Evolutionary conservation across 805 yeast species (phyloP), one percentile per base, ranked within the genome.

Genomic region (Yamadazyma scolyti): DNA sequence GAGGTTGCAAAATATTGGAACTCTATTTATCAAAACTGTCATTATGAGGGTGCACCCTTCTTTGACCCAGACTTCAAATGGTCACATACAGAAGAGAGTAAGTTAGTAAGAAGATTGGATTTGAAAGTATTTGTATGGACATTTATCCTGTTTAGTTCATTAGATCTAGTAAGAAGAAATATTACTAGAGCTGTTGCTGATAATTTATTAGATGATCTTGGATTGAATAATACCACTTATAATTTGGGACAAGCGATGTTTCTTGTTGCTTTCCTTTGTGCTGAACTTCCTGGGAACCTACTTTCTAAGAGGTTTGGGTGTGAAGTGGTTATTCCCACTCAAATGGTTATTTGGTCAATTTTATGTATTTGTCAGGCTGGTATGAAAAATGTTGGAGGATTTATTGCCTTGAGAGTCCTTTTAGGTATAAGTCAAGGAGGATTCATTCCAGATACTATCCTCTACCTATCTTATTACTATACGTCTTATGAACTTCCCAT

Each of bases 401-500:
- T 75, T 39, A 61, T 54, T 34, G 61, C 58, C 7, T 65, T 76
- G 4, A 58, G 84, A 37, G 70, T 71, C 0, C 56, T 76, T 4
- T 46, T 77, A 25, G 86, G 82, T 2, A 45, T 69, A 3, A 50
- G 74, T n/a, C 79, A 80, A 50, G 86, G 86, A 34, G 86, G 87
- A 0, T 79, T 79, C 37, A 79, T 82, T 32, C 79, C 82, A 20
- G 86, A 79, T 43, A 56, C 73, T 20, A 68, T 74, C 33, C 55
- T 79, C 28, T 81, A 81, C 77, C 57, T 81, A 52, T 71, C 81
- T 2, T 81, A 79, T 52, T 81, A 79, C 54, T 82, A 73, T 56
- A 80, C 76, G 7, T 48, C 71, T 18, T 51, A 61, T 17, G 87
- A 82, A 51, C 59, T 81, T 11, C 65, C 83, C 1, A 47, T 74